These are phyloP conservation scores for Fusarium guadeloupense DNA, from an alignment of 2,329 filamentous ascomycete genomes.

Conservation along the genomic window DNA sequence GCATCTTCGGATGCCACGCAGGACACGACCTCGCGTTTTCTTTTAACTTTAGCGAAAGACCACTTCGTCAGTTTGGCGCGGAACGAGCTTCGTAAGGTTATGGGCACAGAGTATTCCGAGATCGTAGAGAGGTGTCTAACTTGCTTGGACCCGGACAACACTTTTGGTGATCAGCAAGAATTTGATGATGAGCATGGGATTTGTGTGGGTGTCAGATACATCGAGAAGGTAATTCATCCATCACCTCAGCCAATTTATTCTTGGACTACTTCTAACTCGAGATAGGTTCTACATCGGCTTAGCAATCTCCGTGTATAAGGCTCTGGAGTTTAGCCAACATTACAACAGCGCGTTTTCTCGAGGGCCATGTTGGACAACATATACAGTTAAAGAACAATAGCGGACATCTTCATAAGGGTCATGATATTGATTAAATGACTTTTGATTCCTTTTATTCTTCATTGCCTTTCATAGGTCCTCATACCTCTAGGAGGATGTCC, in stretches of 20 bases:
- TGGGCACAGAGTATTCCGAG: slow-evolving; percentile 45
- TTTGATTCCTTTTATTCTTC: slow-evolving; percentile 42
- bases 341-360: too few species aligned
- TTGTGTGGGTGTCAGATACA: slow-evolving; percentile 15
- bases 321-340: neutral
- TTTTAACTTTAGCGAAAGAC: neutral
- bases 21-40: neutral
- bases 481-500: slow-evolving; percentile 40
- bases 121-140: slow-evolving; percentile 49
- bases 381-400: neutral
- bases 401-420: neutral
- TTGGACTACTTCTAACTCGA: neutral
- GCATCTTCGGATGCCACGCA: neutral
- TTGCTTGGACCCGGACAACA: slow-evolving; percentile 46
- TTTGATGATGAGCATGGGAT: slow-evolving; percentile 22
- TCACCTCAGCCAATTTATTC: neutral
- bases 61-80: neutral
- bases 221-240: slow-evolving; percentile 12
- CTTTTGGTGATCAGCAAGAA: slow-evolving; percentile 43
- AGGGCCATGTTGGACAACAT: neutral
- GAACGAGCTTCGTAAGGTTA: slow-evolving; percentile 29
- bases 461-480: slow-evolving; percentile 36
- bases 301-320: neutral
- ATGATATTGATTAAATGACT: slow-evolving; percentile 39
- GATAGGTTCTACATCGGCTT: neutral